Conservation (phyloP, 2,329 filamentous ascomycete genomes). For the Lachnellula subtilissima region DNA sequence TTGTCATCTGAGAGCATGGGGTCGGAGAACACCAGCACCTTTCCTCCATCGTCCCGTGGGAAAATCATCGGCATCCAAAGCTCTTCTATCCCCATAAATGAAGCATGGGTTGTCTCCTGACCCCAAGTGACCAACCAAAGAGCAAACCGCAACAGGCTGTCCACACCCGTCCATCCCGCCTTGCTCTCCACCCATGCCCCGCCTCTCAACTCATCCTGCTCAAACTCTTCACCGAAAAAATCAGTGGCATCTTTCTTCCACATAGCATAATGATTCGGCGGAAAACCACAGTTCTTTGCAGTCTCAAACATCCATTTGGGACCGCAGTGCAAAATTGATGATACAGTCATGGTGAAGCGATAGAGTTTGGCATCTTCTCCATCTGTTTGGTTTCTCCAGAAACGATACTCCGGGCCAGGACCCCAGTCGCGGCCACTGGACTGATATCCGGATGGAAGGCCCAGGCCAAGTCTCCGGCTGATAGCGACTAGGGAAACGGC, state of each 20-base stretch:
- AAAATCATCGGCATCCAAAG: background rate
- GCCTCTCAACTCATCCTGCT: background rate
- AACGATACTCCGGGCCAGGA: background rate
- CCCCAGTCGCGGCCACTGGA: background rate
- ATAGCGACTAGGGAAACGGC: background rate
- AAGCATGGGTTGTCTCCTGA: background rate
- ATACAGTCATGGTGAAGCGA: background rate
- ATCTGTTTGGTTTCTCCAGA: background rate
- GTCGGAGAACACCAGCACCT: too few species aligned
- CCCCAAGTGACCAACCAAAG: background rate
- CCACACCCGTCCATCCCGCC: background rate
- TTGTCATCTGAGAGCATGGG: too few species aligned
- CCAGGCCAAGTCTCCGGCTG: background rate
- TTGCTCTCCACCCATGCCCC: background rate
- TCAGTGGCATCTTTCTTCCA: background rate
- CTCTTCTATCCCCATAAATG: background rate
- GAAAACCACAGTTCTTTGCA: background rate
- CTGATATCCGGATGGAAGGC: background rate
- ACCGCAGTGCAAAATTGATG: background rate
- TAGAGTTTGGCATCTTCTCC: background rate
- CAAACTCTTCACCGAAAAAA: background rate
- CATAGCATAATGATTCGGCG: background rate
- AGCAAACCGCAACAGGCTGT: background rate
- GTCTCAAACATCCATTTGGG: background rate
- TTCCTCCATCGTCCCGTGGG: background rate